Evolutionary conservation across 345 rosid species (phyloP).

Genomic region (Corchorus olitorius): DNA sequence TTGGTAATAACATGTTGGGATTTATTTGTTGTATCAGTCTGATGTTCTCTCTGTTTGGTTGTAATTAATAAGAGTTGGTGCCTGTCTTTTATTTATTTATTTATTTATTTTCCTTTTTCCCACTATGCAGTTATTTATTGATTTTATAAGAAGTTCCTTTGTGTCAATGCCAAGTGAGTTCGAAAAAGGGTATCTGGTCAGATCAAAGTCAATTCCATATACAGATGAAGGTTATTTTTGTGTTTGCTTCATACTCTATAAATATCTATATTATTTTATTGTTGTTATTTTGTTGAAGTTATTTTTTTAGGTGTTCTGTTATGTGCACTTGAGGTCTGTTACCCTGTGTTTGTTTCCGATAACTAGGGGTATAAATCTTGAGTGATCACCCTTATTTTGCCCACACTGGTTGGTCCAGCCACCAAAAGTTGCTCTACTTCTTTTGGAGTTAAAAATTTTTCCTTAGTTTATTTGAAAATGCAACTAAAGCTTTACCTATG

Average conservation of each 20-base stretch:
- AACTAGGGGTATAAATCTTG: too few relatives aligned
- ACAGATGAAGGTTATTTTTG: constrained; percentile 42
- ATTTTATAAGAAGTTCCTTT: constrained; percentile 67
- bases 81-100: neutral
- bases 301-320: too few relatives aligned
- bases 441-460: too few relatives aligned
- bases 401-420: too few relatives aligned
- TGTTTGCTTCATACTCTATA: neutral
- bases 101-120: neutral
- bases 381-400: too few relatives aligned
- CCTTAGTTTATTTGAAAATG: too few relatives aligned
- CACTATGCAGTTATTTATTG: constrained; percentile 67
- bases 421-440: too few relatives aligned
- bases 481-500: too few relatives aligned
- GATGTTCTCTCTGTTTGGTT: constrained; percentile 6
- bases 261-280: too few relatives aligned
- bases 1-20: constrained; percentile 3
- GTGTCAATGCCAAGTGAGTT: constrained; percentile 41
- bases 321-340: too few relatives aligned
- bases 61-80: neutral
- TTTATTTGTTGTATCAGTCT: neutral
- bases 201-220: constrained; percentile 33
- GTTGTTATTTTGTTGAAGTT: too few relatives aligned
- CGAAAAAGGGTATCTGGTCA: constrained; percentile 35
- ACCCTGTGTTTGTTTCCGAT: too few relatives aligned